Conservation (phyloP, 1,284 basidiomycete genomes). For the Ustanciosporium gigantosporum region DNA sequence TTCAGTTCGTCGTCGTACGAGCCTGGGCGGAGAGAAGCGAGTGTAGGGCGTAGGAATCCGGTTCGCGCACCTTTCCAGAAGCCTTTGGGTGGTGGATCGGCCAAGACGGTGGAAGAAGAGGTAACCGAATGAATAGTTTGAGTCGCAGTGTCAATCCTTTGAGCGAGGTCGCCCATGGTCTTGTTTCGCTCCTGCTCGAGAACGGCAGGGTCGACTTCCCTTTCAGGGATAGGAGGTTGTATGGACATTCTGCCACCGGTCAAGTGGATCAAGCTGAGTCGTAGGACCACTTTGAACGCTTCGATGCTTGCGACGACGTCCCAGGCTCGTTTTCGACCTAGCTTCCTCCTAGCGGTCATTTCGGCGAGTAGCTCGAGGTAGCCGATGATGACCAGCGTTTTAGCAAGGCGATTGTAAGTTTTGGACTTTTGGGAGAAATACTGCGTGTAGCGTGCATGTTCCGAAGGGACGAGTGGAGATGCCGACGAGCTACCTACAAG, state of each 20-base stretch:
- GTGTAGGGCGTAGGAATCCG: conserved; percentile 43
- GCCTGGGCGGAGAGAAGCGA: conserved; percentile 45
- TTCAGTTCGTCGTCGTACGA: conserved; percentile 8
- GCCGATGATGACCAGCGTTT: conserved; percentile 56
- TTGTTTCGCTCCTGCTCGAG: conserved; percentile 43
- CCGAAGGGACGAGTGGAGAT: conserved; percentile 43
- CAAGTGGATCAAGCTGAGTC: conserved; percentile 59
- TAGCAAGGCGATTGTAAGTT: conserved; percentile 56
- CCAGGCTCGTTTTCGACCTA: conserved; percentile 55
- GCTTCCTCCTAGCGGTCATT: conserved; percentile 60
- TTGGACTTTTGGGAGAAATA: conserved; percentile 55
- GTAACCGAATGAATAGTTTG: conserved; percentile 2
- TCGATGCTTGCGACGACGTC: conserved; percentile 62
- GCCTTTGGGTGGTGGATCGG: conserved; percentile 14
- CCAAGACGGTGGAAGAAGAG: not conserved
- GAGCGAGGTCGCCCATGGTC: conserved; percentile 22
- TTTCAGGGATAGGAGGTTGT: conserved; percentile 60
- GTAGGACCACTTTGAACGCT: conserved; percentile 59
- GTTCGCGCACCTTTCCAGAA: conserved; percentile 52
- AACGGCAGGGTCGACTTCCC: conserved; percentile 57
- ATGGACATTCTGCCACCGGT: conserved; percentile 58
- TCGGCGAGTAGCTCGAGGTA: conserved; percentile 61
- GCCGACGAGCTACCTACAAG: not conserved
- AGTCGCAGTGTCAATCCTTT: conserved; percentile 17
- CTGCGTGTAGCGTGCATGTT: conserved; percentile 62